Percentiles rank a stretch among this genome's conserved stretches.
Conservation (phyloP, 371 early-diverging fungal species). For the Blastocladiella emersonii region DNA sequence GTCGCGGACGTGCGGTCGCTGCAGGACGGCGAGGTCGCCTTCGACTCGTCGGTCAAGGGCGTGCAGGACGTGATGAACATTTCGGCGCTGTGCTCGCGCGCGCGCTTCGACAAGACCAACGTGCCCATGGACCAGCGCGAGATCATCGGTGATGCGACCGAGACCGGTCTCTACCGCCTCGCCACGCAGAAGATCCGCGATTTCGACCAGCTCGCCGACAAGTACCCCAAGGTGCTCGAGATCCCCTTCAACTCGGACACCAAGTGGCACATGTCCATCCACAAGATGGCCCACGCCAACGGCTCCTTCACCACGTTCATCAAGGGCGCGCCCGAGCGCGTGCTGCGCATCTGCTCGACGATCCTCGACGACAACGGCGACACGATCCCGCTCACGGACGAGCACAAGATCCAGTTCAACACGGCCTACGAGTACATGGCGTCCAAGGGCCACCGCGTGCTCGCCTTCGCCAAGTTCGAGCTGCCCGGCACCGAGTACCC, state of each 20-base stretch:
- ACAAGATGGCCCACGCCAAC: slow-evolving; percentile 44
- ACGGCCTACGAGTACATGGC: slow-evolving; percentile 74
- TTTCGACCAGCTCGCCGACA: slow-evolving; percentile 44
- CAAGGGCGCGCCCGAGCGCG: slow-evolving; percentile 91
- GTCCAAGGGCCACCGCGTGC: slow-evolving; percentile 79
- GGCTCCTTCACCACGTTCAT: slow-evolving; percentile 61
- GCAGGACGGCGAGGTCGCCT: neutral
- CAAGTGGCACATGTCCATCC: slow-evolving; percentile 88
- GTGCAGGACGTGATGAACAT: slow-evolving; percentile 52
- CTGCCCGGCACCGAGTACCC: slow-evolving; percentile 52
- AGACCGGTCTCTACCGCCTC: slow-evolving; percentile 71
- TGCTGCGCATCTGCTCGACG: slow-evolving; percentile 56
- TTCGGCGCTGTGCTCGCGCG: slow-evolving; percentile 60
- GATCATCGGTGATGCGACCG: slow-evolving; percentile 82
- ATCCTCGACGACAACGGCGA: slow-evolving; percentile 35
- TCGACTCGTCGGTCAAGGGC: slow-evolving; percentile 6
- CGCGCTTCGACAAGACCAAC: slow-evolving; percentile 75
- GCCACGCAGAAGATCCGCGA: slow-evolving; percentile 46
- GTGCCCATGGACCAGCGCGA: slow-evolving; percentile 59
- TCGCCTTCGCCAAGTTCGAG: slow-evolving; percentile 72
- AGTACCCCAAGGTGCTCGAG: slow-evolving; percentile 77
- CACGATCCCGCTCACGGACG: slow-evolving; percentile 37
- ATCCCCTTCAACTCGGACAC: slow-evolving; percentile 90
- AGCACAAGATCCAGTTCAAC: slow-evolving; percentile 43
- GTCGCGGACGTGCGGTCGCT: slow-evolving; percentile 4